phyloP scores from a whole-genome alignment of 257 asterid genomes.

The Agastache rugosa region DNA sequence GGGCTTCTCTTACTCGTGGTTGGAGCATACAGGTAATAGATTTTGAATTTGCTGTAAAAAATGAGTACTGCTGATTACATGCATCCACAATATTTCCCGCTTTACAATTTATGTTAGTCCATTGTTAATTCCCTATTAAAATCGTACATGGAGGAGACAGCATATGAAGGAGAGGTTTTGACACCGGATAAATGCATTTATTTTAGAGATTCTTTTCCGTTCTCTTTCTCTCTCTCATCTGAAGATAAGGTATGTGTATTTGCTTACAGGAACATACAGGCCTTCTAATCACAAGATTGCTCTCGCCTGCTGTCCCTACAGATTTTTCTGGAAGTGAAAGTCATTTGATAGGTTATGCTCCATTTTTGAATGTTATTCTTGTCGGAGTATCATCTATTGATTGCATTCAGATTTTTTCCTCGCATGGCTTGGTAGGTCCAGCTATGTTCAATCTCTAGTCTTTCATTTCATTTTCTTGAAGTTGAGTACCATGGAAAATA shows the following conservation, averaged over 20 bases:
- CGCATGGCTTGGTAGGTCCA: conserved; percentile 95
- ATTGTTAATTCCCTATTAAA: conserved; percentile 15
- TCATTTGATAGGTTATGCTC: conserved; percentile 84
- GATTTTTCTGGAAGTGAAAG: conserved; percentile 79
- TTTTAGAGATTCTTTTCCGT: conserved; percentile 4
- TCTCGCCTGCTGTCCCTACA: conserved; percentile 78
- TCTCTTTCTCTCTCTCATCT: conserved; percentile 15
- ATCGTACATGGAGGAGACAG: conserved; percentile 22
- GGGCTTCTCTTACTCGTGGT: conserved; percentile 95
- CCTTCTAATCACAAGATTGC: conserved; percentile 75
- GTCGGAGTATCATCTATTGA: conserved; percentile 83
- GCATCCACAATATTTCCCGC: conserved; percentile 9
- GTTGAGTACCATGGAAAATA: neutral
- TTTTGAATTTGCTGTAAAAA: conserved; percentile 23
- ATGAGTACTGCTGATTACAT: conserved; percentile 15
- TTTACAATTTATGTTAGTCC: conserved; percentile 20
- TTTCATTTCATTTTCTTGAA: conserved; percentile 27
- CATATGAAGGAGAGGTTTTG: neutral
- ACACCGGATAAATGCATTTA: conserved; percentile 22
- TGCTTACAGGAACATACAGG: conserved; percentile 84
- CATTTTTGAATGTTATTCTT: conserved; percentile 84
- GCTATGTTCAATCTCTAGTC: conserved; percentile 29
- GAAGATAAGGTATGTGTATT: conserved; percentile 30
- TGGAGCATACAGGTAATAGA: conserved; percentile 93
- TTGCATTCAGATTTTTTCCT: conserved; percentile 79